These are phyloP conservation scores for Panus rudis DNA, from an alignment of 768 basidiomycete genomes.

Conservation along the genomic window DNA sequence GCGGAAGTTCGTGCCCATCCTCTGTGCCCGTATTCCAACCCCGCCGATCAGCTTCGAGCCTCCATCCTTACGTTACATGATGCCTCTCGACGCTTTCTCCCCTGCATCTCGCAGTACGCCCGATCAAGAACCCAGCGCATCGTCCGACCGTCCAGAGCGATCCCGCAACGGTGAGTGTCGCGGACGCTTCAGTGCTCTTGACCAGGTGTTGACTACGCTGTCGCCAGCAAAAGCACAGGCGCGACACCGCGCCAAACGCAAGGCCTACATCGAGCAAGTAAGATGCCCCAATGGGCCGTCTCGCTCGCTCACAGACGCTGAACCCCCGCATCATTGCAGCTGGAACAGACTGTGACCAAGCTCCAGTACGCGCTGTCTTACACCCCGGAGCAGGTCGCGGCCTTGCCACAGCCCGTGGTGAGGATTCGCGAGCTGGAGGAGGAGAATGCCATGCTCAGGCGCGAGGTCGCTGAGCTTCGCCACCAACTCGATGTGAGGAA, in stretches of 20 bases:
- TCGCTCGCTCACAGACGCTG: conserved; percentile 1
- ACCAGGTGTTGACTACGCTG: too few species aligned
- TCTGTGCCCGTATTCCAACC: conserved; percentile 9
- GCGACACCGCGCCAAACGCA: conserved; percentile 84
- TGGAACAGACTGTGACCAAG: conserved; percentile 82
- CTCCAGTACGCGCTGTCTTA: conserved; percentile 70
- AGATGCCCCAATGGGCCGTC: background rate
- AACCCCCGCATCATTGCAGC: conserved; percentile 31
- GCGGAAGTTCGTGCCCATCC: background rate
- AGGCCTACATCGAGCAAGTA: conserved; percentile 90
- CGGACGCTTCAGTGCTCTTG: background rate
- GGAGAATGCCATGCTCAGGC: conserved; percentile 63
- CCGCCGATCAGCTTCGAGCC: conserved; percentile 11
- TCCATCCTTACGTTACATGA: conserved; percentile 16
- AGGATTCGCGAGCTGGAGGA: conserved; percentile 81
- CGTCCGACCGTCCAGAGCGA: conserved; percentile 13
- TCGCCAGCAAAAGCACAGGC: conserved; percentile 76
- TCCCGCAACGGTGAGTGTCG: conserved; percentile 19
- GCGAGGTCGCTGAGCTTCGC: conserved; percentile 72
- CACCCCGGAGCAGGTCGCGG: conserved; percentile 67
- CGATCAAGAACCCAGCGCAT: background rate
- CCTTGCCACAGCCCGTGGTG: conserved; percentile 62
- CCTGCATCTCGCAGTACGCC: conserved; percentile 2
- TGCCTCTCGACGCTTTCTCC: conserved; percentile 10
- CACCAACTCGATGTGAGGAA: conserved; percentile 40